These are phyloP conservation scores for Alternaria panax DNA, from an alignment of 2,329 filamentous ascomycete species.

Conservation along the genomic window DNA sequence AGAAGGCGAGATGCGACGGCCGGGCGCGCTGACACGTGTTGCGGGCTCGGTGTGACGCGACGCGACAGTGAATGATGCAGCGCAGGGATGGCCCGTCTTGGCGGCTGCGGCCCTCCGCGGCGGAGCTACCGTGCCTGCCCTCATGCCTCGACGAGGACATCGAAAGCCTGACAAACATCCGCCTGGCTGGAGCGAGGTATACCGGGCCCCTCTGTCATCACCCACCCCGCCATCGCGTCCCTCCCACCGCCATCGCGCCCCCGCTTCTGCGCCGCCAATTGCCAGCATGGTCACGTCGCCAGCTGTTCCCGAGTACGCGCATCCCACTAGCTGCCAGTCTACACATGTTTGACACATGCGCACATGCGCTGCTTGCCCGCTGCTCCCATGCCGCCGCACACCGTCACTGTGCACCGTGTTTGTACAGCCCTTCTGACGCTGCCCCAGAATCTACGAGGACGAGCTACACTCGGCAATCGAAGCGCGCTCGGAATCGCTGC, in stretches of 20 bases:
- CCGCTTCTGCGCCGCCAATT: constrained; percentile 34
- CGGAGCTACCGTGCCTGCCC: constrained; percentile 28
- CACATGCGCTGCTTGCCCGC: not conserved
- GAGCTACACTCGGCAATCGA: constrained; percentile 90
- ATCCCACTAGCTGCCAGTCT: constrained; percentile 20
- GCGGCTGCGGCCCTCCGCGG: constrained; percentile 26
- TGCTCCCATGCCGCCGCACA: not conserved
- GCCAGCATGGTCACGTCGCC: constrained; percentile 53
- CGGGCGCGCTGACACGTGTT: not conserved
- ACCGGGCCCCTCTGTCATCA: constrained; percentile 19
- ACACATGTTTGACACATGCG: constrained; percentile 8
- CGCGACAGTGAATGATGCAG: constrained; percentile 20
- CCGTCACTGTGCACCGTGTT: not conserved
- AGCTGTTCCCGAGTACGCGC: constrained; percentile 54
- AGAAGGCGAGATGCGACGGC: not conserved
- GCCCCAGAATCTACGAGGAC: constrained; percentile 85
- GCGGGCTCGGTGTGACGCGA: constrained; percentile 18
- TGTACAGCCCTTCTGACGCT: constrained; percentile 8
- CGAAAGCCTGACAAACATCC: constrained; percentile 24
- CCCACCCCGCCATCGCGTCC: constrained; percentile 17
- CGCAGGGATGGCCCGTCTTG: constrained; percentile 18
- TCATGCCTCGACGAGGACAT: constrained; percentile 20
- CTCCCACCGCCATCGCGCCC: constrained; percentile 8
- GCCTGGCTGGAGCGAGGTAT: constrained; percentile 15
- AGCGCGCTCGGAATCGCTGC: constrained; percentile 86